Conservation (phyloP, 352 stramenopile genomes). For the Pythium coloratum region DNA sequence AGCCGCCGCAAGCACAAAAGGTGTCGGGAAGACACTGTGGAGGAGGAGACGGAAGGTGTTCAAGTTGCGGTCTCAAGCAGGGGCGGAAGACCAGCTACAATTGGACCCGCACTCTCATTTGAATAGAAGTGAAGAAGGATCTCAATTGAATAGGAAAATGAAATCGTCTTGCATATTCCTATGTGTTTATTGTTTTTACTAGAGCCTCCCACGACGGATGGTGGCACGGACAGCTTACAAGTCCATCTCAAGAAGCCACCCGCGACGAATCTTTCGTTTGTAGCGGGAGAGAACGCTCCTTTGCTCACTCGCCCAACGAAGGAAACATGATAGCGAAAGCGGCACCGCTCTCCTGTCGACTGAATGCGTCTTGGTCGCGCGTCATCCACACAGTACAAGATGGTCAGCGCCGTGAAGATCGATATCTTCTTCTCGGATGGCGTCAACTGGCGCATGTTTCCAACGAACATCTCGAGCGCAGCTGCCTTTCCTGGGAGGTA, state of each 20-base stretch:
- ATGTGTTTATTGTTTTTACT: too few relatives aligned
- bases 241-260: neutral
- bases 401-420: neutral
- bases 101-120: neutral
- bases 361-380: neutral
- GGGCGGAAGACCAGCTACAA: neutral
- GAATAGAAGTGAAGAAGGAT: neutral
- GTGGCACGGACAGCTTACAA: too few relatives aligned
- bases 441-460: too few relatives aligned
- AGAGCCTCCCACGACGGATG: too few relatives aligned
- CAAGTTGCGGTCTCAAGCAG: neutral
- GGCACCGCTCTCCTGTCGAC: neutral
- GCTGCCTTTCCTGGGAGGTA: too few relatives aligned
- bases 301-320: neutral
- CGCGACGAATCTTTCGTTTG: neutral
- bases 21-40: too few relatives aligned
- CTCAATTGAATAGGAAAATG: too few relatives aligned
- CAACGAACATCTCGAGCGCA: too few relatives aligned
- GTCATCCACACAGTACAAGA: neutral
- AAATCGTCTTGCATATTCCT: too few relatives aligned
- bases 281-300: neutral
- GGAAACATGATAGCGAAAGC: conserved; percentile 1
- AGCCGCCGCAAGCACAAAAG: too few relatives aligned
- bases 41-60: too few relatives aligned
- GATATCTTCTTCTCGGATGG: neutral